phyloP scores from a whole-genome alignment of 768 basidiomycete genomes.

The Agaricus bisporus region DNA sequence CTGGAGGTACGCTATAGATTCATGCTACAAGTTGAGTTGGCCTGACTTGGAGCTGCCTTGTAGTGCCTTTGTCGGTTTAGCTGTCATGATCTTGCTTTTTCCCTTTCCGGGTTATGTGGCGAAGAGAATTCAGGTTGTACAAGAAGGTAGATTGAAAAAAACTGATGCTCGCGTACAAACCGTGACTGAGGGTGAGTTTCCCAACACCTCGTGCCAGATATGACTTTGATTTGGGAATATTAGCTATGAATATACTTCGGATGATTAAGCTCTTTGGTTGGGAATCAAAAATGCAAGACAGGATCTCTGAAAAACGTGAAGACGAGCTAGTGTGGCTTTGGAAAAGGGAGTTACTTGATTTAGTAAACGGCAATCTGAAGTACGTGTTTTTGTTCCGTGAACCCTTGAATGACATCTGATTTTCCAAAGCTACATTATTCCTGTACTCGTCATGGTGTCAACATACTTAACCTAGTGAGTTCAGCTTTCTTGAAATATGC shows the following conservation, averaged over 20 bases:
- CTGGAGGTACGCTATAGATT: conserved; percentile 36
- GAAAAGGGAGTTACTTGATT: conserved; percentile 47
- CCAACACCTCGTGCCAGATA: background rate
- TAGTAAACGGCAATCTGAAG: conserved; percentile 46
- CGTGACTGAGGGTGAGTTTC: conserved; percentile 50
- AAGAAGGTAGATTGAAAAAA: conserved; percentile 42
- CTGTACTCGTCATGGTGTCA: conserved; percentile 57
- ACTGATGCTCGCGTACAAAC: conserved; percentile 56
- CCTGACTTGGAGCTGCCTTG: background rate
- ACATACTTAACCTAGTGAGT: conserved; percentile 54
- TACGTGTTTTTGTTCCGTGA: conserved; percentile 20
- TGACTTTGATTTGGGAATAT: conserved; percentile 13
- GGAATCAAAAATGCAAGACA: conserved; percentile 50
- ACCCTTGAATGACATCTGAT: background rate
- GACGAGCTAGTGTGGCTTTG: conserved; percentile 53
- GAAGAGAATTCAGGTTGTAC: conserved; percentile 42
- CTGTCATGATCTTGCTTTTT: conserved; percentile 42
- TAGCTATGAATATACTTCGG: conserved; percentile 50
- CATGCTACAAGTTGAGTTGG: conserved; percentile 11
- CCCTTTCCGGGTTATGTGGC: conserved; percentile 57
- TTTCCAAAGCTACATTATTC: conserved; percentile 44
- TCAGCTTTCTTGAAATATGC: background rate
- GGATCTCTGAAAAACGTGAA: conserved; percentile 54
- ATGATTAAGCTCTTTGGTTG: conserved; percentile 73
- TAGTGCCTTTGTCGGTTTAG: conserved; percentile 58